Base-by-base conservation (phyloP, 139 green algal genomes). In the Ettlia oleoabundans region DNA sequence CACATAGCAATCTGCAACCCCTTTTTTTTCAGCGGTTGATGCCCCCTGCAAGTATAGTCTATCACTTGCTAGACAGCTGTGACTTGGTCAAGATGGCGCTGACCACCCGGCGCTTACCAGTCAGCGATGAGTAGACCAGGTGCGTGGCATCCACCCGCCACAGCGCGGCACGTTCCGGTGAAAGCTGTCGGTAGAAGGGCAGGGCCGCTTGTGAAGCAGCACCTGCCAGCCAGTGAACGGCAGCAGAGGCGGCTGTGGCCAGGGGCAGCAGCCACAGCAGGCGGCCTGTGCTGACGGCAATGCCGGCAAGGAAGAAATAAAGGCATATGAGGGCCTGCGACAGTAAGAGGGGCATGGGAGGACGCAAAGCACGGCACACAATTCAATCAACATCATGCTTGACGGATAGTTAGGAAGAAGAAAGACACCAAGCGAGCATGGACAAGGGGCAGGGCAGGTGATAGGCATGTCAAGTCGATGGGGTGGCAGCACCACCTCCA, bases 251-350 rank as follows among this genome's bases (percentile, higher is more conserved):
- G 26, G 84, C 85, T 3, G 90, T 94, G 15, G 90, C 84, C 9
- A 89, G 30, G 9, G 94, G 93, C 80, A 93, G 86, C 32, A 96
- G 62, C 91, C 89, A 95, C 77, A 97, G 88, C 85, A 89, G 71
- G 24, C 81, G 89, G 58, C 92, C 88, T 28, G 86, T 85, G 69
- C 78, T 82, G 24, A 97, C 92, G 1, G 92, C 81, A 18, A 96
- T 77, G 28, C 94, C 94, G 0, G 90, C 90, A 58, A 97, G 86
- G 87, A 97, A 95, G 86, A 93, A 96, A 89, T 97, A 97, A 2
- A 97, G 33, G 4, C 85, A 91, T 61, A 97, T 85, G 51, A 97
- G 87, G 22, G 81, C 77, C 89, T 96, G 85, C 40, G 42, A 82
- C 51, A n/a, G n/a, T n/a, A n/a, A n/a, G n/a, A n/a, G n/a, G n/a